Evolutionary conservation across 192 early-diverging fungal genomes (phyloP).

Genomic region (Pilaira anomala): DNA sequence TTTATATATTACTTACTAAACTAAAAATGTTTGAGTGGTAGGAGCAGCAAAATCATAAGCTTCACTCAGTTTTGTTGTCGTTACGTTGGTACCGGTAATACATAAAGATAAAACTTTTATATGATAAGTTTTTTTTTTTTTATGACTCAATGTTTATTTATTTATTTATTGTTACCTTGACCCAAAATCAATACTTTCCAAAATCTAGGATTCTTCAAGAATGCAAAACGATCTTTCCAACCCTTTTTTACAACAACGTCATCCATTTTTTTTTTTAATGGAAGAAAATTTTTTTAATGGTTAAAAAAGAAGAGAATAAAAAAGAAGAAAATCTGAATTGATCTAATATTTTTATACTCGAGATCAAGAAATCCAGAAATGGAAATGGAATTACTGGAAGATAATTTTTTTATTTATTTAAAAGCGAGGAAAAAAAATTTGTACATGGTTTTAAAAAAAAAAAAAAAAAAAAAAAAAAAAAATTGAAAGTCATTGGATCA

Average conservation of each 20-base stretch:
- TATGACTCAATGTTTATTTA: background rate
- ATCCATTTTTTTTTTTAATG: background rate
- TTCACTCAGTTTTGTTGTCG: slow-evolving; percentile 58
- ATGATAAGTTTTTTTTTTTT: background rate
- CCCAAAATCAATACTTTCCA: slow-evolving; percentile 33
- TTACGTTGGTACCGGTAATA: slow-evolving; percentile 70
- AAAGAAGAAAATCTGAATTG: background rate
- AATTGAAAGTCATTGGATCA: background rate
- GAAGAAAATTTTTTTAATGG: background rate
- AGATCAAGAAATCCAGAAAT: background rate
- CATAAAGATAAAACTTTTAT: slow-evolving; percentile 63
- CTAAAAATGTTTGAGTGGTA: slow-evolving; percentile 70
- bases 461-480: background rate
- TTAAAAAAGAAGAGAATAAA: background rate
- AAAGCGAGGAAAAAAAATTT: background rate
- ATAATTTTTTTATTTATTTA: background rate
- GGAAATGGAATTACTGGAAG: background rate
- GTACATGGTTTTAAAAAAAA: slow-evolving; percentile 5
- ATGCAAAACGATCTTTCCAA: slow-evolving; percentile 21
- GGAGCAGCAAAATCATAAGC: slow-evolving; percentile 54
- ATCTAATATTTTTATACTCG: too few relatives aligned
- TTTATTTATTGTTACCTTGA: slow-evolving; percentile 20
- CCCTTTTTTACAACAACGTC: background rate
- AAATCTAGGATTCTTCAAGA: slow-evolving; percentile 30
- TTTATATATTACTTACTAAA: slow-evolving; percentile 41